These are phyloP conservation scores for Tubosaeta brunneosetosa DNA, from an alignment of 768 basidiomycete genomes.

Conservation along the genomic window DNA sequence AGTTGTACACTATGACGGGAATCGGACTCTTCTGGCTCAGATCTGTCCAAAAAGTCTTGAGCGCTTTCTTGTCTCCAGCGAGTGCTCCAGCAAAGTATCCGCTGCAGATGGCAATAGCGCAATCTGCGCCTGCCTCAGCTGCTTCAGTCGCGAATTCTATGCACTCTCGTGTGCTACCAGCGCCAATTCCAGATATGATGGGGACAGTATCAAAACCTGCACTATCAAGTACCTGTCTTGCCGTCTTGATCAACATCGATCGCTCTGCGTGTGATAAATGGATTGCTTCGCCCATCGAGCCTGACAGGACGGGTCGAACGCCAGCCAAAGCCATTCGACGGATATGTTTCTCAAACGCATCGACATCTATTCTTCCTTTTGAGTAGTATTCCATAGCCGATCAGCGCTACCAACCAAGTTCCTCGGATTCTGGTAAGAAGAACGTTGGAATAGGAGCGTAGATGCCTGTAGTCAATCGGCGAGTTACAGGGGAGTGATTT, in stretches of 20 bases:
- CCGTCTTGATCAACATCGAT: conserved; percentile 54
- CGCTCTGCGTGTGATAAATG: conserved; percentile 71
- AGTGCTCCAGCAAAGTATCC: conserved; percentile 85
- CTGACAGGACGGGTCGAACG: conserved; percentile 67
- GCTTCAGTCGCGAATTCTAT: conserved; percentile 71
- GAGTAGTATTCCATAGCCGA: conserved; percentile 3
- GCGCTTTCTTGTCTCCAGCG: conserved; percentile 52
- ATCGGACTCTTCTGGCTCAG: conserved; percentile 77
- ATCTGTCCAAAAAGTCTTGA: conserved; percentile 77
- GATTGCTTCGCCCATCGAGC: conserved; percentile 84
- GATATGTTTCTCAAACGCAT: conserved; percentile 64
- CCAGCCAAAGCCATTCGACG: conserved; percentile 60
- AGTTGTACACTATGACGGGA: conserved; percentile 87
- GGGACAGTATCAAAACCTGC: conserved; percentile 57
- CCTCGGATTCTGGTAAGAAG: conserved; percentile 70
- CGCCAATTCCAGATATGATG: conserved; percentile 79
- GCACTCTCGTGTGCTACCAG: conserved; percentile 79
- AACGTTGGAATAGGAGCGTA: conserved; percentile 87
- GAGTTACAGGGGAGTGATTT: conserved; percentile 15
- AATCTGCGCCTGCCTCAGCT: conserved; percentile 82
- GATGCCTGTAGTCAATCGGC: conserved; percentile 68
- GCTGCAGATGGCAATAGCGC: conserved; percentile 77
- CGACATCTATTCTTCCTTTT: conserved; percentile 44
- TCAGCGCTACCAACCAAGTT: conserved; percentile 58
- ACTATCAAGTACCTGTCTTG: conserved; percentile 66